A percentile compares a stretch with the other conserved stretches of the same genome.
phyloP scores from a whole-genome alignment of 2,329 filamentous ascomycete species.

The Cordyceps cicadae region DNA sequence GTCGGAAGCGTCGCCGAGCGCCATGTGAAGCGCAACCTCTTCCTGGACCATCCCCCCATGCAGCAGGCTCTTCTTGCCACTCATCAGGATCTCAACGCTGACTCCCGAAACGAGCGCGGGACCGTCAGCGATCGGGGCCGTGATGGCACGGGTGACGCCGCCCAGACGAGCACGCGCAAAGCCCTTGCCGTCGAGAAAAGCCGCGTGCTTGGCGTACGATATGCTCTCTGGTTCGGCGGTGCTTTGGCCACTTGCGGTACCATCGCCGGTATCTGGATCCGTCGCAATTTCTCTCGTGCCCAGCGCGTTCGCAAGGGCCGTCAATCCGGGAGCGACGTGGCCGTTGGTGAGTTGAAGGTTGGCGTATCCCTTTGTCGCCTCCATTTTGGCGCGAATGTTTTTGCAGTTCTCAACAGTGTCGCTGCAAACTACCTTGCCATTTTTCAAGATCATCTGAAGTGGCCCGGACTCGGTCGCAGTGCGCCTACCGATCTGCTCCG shows the following conservation, averaged over 20 bases:
- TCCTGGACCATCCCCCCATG: slow-evolving; percentile 33
- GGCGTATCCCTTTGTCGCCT: slow-evolving; percentile 23
- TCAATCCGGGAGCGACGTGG: slow-evolving; percentile 40
- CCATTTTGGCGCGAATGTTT: slow-evolving; percentile 11
- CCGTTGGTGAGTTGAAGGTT: slow-evolving; percentile 35
- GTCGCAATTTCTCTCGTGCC: slow-evolving; percentile 42
- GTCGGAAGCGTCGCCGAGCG: slow-evolving; percentile 26
- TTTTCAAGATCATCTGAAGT: background rate
- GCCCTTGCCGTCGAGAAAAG: slow-evolving; percentile 31
- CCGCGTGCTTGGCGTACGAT: slow-evolving; percentile 31
- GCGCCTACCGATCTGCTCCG: background rate
- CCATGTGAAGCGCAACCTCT: slow-evolving; percentile 35
- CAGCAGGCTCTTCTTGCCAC: slow-evolving; percentile 27
- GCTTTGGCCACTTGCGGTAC: slow-evolving; percentile 24
- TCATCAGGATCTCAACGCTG: slow-evolving; percentile 33
- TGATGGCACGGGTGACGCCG: slow-evolving; percentile 36
- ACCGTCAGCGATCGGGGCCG: slow-evolving; percentile 25
- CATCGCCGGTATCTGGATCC: slow-evolving; percentile 39
- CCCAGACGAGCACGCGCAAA: slow-evolving; percentile 34
- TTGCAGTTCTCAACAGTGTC: background rate
- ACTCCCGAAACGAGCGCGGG: slow-evolving; percentile 30
- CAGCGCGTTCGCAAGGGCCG: slow-evolving; percentile 37
- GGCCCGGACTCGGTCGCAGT: background rate
- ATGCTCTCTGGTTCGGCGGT: slow-evolving; percentile 23
- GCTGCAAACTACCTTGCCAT: background rate